Conservation (phyloP, 1,284 basidiomycete genomes). For the Ceratobasidium sp. region DNA sequence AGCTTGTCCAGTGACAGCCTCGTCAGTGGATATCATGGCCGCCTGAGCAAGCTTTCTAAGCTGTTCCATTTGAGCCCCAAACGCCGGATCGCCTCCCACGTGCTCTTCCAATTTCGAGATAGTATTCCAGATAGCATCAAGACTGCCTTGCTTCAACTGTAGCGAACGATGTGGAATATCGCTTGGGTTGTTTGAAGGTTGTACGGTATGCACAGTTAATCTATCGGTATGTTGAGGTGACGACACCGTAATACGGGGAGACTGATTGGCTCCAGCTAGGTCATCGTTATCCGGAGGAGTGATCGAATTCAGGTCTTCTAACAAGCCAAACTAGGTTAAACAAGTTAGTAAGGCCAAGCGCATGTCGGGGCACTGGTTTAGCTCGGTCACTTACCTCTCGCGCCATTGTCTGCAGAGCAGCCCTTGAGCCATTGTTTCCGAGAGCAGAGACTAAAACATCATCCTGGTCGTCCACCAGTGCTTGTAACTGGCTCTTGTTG, state of each 20-base stretch:
- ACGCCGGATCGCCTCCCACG: conserved; percentile 9
- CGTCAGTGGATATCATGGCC: conserved; percentile 18
- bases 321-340: neutral
- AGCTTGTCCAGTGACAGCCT: neutral
- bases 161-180: neutral
- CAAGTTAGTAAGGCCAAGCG: too few species aligned
- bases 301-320: conserved; percentile 4
- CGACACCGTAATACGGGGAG: neutral
- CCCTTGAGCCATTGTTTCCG: neutral
- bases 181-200: too few species aligned
- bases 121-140: conserved; percentile 8
- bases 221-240: neutral
- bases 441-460: neutral
- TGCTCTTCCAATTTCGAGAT: conserved; percentile 21
- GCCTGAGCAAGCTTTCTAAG: conserved; percentile 27
- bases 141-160: neutral
- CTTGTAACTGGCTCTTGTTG: conserved; percentile 16
- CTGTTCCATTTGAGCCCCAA: conserved; percentile 14
- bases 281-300: neutral
- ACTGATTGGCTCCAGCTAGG: neutral
- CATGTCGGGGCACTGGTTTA: neutral
- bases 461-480: conserved; percentile 11
- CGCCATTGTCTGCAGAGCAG: neutral
- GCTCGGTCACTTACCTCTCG: neutral
- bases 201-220: neutral